A percentile compares a stretch with the other conserved stretches of the same genome.
These are phyloP conservation scores for Plasmodium cynomolgi DNA, from an alignment of 169 alveolate genomes.

Conservation along the genomic window DNA sequence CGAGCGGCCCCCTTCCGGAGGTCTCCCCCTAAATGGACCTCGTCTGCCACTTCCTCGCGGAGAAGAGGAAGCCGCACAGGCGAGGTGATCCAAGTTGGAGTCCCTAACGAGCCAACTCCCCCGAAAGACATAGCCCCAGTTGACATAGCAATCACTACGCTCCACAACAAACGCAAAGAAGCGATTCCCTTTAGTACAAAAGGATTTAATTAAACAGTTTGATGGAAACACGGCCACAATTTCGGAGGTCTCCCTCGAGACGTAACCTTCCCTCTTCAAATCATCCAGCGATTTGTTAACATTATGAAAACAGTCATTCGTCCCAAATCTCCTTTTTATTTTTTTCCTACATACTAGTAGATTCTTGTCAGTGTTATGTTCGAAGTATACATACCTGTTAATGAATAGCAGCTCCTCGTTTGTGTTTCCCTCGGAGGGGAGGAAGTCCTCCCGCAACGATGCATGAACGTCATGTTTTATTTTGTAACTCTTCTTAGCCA, in stretches of 20 bases:
- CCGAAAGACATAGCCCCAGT: constrained; percentile 14
- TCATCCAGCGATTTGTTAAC: constrained; percentile 24
- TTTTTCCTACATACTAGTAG: constrained; percentile 52
- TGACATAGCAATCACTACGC: constrained; percentile 11
- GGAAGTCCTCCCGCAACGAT: constrained; percentile 3
- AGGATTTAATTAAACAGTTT: constrained; percentile 6
- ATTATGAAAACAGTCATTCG: background rate
- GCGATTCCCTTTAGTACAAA: constrained; percentile 7
- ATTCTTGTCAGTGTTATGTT: constrained; percentile 6
- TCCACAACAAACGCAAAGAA: constrained; percentile 42
- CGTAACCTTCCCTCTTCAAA: constrained; percentile 12
- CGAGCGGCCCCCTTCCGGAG: background rate
- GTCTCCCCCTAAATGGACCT: background rate
- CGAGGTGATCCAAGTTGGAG: background rate
- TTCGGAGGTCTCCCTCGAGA: constrained; percentile 23
- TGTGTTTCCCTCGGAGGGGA: constrained; percentile 1
- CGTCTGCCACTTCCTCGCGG: background rate
- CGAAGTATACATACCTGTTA: constrained; percentile 40
- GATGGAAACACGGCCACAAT: constrained; percentile 25
- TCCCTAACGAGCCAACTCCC: constrained; percentile 14
- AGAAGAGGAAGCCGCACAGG: background rate
- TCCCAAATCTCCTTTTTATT: constrained; percentile 3
- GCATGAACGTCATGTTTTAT: constrained; percentile 33
- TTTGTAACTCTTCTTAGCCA: constrained; percentile 18
- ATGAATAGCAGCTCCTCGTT: constrained; percentile 22